A percentile compares a stretch with the other conserved stretches of the same genome.
phyloP scores from a whole-genome alignment of 2,329 filamentous ascomycete species.

The Apiospora pterosperma region DNA sequence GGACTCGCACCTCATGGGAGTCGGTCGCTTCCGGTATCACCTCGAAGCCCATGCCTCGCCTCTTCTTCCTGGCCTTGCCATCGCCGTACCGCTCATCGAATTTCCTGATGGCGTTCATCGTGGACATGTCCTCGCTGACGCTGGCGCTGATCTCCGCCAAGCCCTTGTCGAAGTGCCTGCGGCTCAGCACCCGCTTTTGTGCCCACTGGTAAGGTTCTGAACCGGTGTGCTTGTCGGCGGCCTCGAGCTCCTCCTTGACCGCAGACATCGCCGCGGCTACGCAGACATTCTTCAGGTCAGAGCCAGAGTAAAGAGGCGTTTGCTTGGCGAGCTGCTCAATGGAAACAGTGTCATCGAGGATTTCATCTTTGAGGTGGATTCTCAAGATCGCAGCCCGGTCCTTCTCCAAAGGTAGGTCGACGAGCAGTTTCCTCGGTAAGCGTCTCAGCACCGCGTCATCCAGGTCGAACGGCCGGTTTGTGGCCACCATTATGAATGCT shows the following conservation, averaged over 20 bases:
- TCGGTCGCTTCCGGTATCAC: constrained; percentile 36
- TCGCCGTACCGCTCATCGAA: constrained; percentile 97
- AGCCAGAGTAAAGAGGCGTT: constrained; percentile 77
- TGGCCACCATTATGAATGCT: constrained; percentile 97
- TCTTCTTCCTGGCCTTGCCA: constrained; percentile 60
- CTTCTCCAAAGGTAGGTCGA: constrained; percentile 66
- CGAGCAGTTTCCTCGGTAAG: constrained; percentile 67
- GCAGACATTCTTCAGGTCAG: constrained; percentile 78
- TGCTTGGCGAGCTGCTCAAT: constrained; percentile 60
- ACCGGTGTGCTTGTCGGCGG: constrained; percentile 29
- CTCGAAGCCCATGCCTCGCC: constrained; percentile 57
- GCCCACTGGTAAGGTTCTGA: constrained; percentile 58
- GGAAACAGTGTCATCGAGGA: constrained; percentile 57
- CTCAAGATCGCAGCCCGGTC: constrained; percentile 67
- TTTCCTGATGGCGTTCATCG: constrained; percentile 80
- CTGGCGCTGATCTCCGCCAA: constrained; percentile 87
- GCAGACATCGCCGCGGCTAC: constrained; percentile 77
- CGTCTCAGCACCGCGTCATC: constrained; percentile 83
- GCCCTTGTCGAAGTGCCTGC: constrained; percentile 78
- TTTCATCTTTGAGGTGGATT: constrained; percentile 69
- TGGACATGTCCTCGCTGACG: constrained; percentile 91
- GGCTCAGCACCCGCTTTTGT: constrained; percentile 61
- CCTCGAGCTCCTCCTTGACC: constrained; percentile 66
- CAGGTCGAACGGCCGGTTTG: constrained; percentile 91
- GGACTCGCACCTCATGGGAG: constrained; percentile 43